phyloP scores from a whole-genome alignment of 208 protist species.

The Leishmania turanica region DNA sequence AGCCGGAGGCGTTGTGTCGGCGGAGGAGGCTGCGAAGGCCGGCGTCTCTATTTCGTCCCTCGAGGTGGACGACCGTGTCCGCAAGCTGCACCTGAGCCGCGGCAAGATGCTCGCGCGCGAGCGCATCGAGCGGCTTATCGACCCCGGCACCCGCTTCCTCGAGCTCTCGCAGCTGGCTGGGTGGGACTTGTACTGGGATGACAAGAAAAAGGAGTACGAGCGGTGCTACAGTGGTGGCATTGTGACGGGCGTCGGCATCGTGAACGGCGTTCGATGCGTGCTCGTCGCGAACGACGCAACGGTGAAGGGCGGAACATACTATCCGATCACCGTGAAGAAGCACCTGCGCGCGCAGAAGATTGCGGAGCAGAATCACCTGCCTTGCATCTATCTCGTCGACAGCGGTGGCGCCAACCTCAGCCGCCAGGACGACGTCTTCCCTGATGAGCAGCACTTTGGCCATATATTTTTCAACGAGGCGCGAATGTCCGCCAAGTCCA shows the following conservation, averaged over 20 bases:
- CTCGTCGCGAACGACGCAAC: constrained; percentile 98
- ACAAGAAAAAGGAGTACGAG: constrained; percentile 55
- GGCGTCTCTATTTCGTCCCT: constrained; percentile 26
- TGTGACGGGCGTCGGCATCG: constrained; percentile 93
- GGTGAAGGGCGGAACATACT: constrained; percentile 98
- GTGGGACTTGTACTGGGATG: constrained; percentile 91
- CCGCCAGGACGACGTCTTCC: constrained; percentile 94
- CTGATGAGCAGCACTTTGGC: constrained; percentile 97
- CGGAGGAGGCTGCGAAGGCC: constrained; percentile 11
- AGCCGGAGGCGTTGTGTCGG: constrained; percentile 30
- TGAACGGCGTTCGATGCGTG: constrained; percentile 88
- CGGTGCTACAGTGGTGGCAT: constrained; percentile 91
- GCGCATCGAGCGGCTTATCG: constrained; percentile 92
- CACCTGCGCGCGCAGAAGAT: constrained; percentile 97
- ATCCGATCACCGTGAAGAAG: constrained; percentile 98
- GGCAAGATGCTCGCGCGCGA: constrained; percentile 92
- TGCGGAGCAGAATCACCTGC: constrained; percentile 94
- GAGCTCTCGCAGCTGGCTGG: constrained; percentile 96
- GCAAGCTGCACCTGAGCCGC: constrained; percentile 44
- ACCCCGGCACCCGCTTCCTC: constrained; percentile 93
- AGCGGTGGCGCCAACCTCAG: constrained; percentile 96
- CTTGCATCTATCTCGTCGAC: constrained; percentile 98
- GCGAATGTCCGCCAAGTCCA: constrained; percentile 92
- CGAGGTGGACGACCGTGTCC: constrained; percentile 18
- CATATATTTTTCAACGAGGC: constrained; percentile 98